phyloP scores from a whole-genome alignment of 2,329 filamentous ascomycete genomes.

The Incumbomyces delicatus region DNA sequence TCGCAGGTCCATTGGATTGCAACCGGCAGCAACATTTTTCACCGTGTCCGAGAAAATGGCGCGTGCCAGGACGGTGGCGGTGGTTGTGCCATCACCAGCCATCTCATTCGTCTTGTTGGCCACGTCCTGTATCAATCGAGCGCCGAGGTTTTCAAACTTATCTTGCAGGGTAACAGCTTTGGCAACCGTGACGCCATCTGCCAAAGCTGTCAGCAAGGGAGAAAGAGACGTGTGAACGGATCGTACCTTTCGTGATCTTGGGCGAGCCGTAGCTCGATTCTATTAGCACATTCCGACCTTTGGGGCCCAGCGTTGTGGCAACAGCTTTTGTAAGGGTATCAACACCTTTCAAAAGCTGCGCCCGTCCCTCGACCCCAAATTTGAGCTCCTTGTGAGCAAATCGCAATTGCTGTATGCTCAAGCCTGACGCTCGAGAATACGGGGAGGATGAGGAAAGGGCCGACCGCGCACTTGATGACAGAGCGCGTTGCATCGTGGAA shows the following conservation, averaged over 20 bases:
- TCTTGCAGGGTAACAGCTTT: constrained; percentile 89
- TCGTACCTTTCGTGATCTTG: constrained; percentile 96
- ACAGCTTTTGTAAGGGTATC: constrained; percentile 96
- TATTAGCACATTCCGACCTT: constrained; percentile 96
- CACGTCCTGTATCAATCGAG: constrained; percentile 91
- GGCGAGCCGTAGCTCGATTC: constrained; percentile 97
- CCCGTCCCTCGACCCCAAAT: constrained; percentile 91
- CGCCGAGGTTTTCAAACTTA: constrained; percentile 99
- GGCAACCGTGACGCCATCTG: constrained; percentile 81
- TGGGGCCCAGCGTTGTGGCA: constrained; percentile 89
- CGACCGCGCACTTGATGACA: constrained; percentile 70
- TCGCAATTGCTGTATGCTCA: constrained; percentile 77
- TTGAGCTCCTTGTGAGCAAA: constrained; percentile 89
- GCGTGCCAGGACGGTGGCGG: constrained; percentile 89
- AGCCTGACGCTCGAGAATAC: constrained; percentile 46
- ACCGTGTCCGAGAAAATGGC: constrained; percentile 99
- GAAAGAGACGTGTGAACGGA: constrained; percentile 8
- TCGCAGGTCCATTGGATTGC: constrained; percentile 98
- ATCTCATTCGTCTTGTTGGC: constrained; percentile 99
- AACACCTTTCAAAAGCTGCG: constrained; percentile 80
- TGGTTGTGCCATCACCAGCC: constrained; percentile 96
- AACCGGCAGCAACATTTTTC: constrained; percentile 98
- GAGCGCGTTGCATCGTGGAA: constrained; percentile 84
- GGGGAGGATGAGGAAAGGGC: constrained; percentile 63
- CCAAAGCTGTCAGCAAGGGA: constrained; percentile 14